phyloP scores from a whole-genome alignment of 371 early-diverging fungal species.

The Lichtheimia ramosa region DNA sequence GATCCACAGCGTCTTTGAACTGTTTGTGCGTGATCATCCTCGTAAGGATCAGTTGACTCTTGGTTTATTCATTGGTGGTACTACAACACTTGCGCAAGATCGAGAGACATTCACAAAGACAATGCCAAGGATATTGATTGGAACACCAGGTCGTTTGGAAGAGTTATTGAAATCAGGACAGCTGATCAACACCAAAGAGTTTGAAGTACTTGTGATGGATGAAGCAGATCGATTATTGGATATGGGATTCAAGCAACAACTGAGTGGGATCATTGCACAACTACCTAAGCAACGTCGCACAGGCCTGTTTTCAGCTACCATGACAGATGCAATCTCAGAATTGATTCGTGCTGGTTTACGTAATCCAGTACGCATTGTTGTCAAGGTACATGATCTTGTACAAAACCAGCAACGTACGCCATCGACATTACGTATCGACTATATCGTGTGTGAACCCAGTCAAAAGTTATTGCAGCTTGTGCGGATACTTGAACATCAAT shows the following conservation, averaged over 20 bases:
- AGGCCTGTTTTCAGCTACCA: slow-evolving; percentile 97
- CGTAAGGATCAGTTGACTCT: slow-evolving; percentile 39
- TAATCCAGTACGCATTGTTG: slow-evolving; percentile 87
- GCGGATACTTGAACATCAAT: slow-evolving; percentile 45
- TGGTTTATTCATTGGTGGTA: slow-evolving; percentile 75
- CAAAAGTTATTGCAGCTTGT: slow-evolving; percentile 82
- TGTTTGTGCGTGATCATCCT: slow-evolving; percentile 54
- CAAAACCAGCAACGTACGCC: slow-evolving; percentile 69
- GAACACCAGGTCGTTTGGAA: slow-evolving; percentile 96
- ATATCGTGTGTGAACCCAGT: slow-evolving; percentile 72
- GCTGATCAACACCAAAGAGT: slow-evolving; percentile 69
- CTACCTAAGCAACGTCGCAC: slow-evolving; percentile 95
- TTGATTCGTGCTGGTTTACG: slow-evolving; percentile 88
- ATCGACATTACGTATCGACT: slow-evolving; percentile 71
- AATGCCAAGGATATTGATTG: slow-evolving; percentile 86
- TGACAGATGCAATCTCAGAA: slow-evolving; percentile 88
- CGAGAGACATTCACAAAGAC: slow-evolving; percentile 52
- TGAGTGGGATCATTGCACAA: slow-evolving; percentile 77
- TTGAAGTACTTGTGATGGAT: slow-evolving; percentile 91
- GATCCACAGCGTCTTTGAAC: slow-evolving; percentile 74
- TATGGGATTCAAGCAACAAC: slow-evolving; percentile 87
- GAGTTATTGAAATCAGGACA: slow-evolving; percentile 73
- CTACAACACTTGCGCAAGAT: slow-evolving; percentile 66
- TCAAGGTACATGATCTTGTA: slow-evolving; percentile 75
- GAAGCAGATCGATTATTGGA: slow-evolving; percentile 94